Evolutionary conservation across 768 basidiomycete species (phyloP), one percentile per base, ranked within the genome.

Genomic region (Panus rudis): DNA sequence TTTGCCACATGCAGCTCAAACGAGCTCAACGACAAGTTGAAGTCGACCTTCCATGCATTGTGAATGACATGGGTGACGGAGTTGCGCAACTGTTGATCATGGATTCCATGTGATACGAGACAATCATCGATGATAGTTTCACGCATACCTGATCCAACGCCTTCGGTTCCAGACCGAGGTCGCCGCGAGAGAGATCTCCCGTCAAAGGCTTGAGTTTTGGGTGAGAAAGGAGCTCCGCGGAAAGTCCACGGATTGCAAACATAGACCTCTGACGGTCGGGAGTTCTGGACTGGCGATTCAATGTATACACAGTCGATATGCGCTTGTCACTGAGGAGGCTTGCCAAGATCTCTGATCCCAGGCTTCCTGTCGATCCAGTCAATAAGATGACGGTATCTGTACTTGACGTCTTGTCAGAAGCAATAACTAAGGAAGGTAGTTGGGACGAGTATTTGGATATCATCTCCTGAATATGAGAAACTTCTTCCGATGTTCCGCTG

Each of bases 31-130:
- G 57, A 28, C 8, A 58, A 45, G 42, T 61, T 63, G 57, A 71
- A 71, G 47, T 71, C 61, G 10, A 69, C 62, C 11, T 50, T 59
- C 69, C 69, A 71, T 14, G 67, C 69, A 52, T 43, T 27, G 41
- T 37, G 39, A 12, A 50, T 39, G 21, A 49, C 27, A 21, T 37
- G 39, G 8, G 32, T 46, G 11, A 47, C 27, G 33, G 39, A 24
- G 14, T 16, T 16, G 12, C 30, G 31, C 10, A 50, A 42, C 49
- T 50, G 26, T 21, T 17, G n/a, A 13, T 7, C 27, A 3, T 13
- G 6, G 21, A 5, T 11, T 1, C 25, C 21, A n/a, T 16, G 8
- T 14, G 12, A 21, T 16, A 6, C 4, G 6, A 12, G 11, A 10
- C 13, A 4, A 21, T 19, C 10, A 7, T 13, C 22, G 1, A 22